phyloP scores from a whole-genome alignment of 345 rosid genomes.

The Fremontodendron californicum region DNA sequence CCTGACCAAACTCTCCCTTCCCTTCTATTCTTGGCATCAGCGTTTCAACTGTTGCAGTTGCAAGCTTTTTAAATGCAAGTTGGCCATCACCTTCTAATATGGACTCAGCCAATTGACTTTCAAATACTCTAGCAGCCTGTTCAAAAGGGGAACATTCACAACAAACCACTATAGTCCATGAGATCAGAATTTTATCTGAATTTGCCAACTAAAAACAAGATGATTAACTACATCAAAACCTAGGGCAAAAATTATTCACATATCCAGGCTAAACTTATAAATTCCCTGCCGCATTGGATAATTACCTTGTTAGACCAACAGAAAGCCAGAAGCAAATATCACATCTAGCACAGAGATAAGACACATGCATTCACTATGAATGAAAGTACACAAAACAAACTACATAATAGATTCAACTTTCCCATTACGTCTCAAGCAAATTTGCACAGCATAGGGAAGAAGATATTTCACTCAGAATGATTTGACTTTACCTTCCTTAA shows the following conservation, averaged over 20 bases:
- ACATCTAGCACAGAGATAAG: background rate
- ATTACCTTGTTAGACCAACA: background rate
- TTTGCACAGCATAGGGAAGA: background rate
- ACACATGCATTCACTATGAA: background rate
- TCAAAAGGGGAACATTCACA: conserved; percentile 12
- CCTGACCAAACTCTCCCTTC: conserved; percentile 93
- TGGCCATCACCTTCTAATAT: conserved; percentile 95
- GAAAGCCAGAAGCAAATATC: background rate
- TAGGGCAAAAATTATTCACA: background rate
- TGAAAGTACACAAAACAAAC: background rate
- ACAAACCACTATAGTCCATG: conserved; percentile 12
- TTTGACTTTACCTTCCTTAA: background rate
- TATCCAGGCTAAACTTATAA: background rate
- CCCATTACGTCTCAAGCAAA: background rate
- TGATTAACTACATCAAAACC: background rate
- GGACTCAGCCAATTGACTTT: conserved; percentile 94
- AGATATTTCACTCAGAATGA: background rate
- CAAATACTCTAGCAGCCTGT: conserved; percentile 93
- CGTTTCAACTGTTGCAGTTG: conserved; percentile 87
- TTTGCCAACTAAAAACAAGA: conserved; percentile 11
- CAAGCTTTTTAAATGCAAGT: conserved; percentile 95
- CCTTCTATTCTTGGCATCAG: conserved; percentile 98
- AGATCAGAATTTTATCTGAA: background rate
- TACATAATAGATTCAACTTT: background rate
- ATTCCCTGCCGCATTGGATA: background rate